Evolutionary conservation across 2,329 filamentous ascomycete genomes (phyloP), one percentile per base, ranked within the genome.

Genomic region (Ophiostoma piceae): DNA sequence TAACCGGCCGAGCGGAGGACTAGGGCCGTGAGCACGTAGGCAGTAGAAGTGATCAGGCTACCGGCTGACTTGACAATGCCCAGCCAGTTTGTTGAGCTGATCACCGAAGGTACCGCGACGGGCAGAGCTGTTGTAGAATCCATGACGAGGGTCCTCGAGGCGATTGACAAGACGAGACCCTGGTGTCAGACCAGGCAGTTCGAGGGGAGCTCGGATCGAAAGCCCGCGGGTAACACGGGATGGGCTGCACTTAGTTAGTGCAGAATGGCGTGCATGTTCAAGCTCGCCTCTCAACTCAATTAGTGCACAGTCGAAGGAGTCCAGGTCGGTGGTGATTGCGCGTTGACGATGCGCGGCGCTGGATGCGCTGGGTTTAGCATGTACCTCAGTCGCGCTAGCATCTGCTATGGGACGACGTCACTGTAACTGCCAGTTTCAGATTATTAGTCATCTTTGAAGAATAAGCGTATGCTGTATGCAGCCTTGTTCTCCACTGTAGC

Each of bases 31-130:
- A 70, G 4, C 12, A n/a, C 22, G 12, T 35, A 66, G 14, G 66
- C 14, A 39, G 67, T 2, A 9, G 41, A 19, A 6, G 22, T n/a
- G 12, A 70, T 41, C 11, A 68, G 62, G 2, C 65, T 35, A 41
- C 70, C 67, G 37, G 60, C 47, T 19, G 69, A 54, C 69, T 67
- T 54, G 47, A 70, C 54, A 64, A 72, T 41, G n/a, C 35, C 62
- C 12, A 68, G 35, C 68, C 68, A 71, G 19, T 22, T 64, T 7
- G 65, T 16, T 5, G 62, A 41, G 22, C 67, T 19, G 43, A 57
- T 22, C 12, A 29, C 2, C 3, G 68, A 19, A 2, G 47, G 37
- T 3, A 64, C 12, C 12, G 60, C 14, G 1, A 12, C 22, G 11
- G 60, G 60, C 2, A 37, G 29, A 11, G 16, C 26, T 32, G 60